These are phyloP conservation scores for Termitomyces sp. DNA, from an alignment of 768 basidiomycete species.

Conservation along the genomic window DNA sequence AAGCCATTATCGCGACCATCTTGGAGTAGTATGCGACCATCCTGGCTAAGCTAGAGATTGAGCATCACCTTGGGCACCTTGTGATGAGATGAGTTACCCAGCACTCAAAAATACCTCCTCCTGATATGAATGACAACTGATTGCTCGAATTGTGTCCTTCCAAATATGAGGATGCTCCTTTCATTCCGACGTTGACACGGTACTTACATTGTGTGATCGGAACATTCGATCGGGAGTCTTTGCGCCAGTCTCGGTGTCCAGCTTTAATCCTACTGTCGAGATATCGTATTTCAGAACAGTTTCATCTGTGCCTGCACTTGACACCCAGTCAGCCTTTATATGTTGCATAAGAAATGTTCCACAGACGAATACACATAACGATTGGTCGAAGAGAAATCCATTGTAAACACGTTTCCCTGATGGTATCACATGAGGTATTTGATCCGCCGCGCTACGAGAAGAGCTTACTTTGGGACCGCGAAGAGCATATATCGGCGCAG, in stretches of 20 bases:
- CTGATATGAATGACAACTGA: constrained; percentile 60
- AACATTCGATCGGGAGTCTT: constrained; percentile 18
- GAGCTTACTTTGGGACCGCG: constrained; percentile 40
- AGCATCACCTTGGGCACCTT: constrained; percentile 4
- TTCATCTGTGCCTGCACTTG: constrained; percentile 52
- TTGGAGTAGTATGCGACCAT: constrained; percentile 60
- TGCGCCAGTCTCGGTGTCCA: constrained; percentile 6
- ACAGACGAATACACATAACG: constrained; percentile 11
- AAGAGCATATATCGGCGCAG: constrained; percentile 34
- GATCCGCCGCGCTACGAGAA: background rate
- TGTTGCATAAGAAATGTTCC: constrained; percentile 2
- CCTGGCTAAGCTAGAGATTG: constrained; percentile 42
- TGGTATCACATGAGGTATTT: background rate
- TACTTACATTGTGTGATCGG: constrained; percentile 23
- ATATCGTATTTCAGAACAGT: constrained; percentile 51
- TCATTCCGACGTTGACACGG: background rate
- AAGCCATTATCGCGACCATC: constrained; percentile 42
- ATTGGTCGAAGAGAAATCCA: constrained; percentile 63
- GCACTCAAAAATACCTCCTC: constrained; percentile 68
- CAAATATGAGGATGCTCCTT: background rate
- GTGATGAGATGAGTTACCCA: constrained; percentile 36
- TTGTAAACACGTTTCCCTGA: constrained; percentile 65
- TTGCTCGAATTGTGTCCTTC: constrained; percentile 60
- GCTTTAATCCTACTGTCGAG: constrained; percentile 26
- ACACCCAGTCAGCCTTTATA: constrained; percentile 1